Evolutionary conservation across 2,329 filamentous ascomycete species (phyloP).

Genomic region (Alternaria arbusti): DNA sequence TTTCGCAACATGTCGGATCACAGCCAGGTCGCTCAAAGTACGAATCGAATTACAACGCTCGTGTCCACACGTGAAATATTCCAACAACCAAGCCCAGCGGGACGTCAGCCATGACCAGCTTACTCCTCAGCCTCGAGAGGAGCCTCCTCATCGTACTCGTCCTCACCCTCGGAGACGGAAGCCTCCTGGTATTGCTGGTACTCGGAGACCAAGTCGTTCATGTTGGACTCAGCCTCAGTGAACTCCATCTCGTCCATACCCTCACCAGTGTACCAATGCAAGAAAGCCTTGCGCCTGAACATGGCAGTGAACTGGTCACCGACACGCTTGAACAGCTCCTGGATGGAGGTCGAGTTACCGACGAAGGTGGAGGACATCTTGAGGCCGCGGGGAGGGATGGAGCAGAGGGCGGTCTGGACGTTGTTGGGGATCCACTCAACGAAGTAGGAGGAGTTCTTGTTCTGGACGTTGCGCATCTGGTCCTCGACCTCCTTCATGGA

Average conservation of each 20-base stretch:
- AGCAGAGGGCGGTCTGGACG: slow-evolving; percentile 99
- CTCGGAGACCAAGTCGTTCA: slow-evolving; percentile 99
- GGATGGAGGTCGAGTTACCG: slow-evolving; percentile 98
- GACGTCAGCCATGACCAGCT: slow-evolving; percentile 21
- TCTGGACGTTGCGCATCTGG: slow-evolving; percentile 99
- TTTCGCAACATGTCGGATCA: not conserved
- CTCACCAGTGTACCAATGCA: slow-evolving; percentile 99
- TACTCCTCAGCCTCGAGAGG: slow-evolving; percentile 73
- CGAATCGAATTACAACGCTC: slow-evolving; percentile 30
- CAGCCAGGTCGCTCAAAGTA: slow-evolving; percentile 34
- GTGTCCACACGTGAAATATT: slow-evolving; percentile 15
- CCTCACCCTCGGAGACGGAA: slow-evolving; percentile 94
- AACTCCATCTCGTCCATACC: slow-evolving; percentile 99
- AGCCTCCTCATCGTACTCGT: slow-evolving; percentile 90
- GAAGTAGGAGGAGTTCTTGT: slow-evolving; percentile 99
- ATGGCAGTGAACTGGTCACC: slow-evolving; percentile 99
- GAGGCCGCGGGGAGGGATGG: slow-evolving; percentile 94
- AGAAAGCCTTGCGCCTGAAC: slow-evolving; percentile 99
- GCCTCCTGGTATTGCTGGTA: slow-evolving; percentile 99
- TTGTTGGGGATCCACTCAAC: slow-evolving; percentile 99
- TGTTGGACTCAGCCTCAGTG: slow-evolving; percentile 99
- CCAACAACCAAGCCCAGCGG: slow-evolving; percentile 27
- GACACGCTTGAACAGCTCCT: slow-evolving; percentile 99
- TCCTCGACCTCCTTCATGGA: slow-evolving; percentile 99
- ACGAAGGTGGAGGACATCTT: slow-evolving; percentile 99